Conservation (phyloP, 2,329 filamentous ascomycete genomes). For the Raffaelea ambrosiae region DNA sequence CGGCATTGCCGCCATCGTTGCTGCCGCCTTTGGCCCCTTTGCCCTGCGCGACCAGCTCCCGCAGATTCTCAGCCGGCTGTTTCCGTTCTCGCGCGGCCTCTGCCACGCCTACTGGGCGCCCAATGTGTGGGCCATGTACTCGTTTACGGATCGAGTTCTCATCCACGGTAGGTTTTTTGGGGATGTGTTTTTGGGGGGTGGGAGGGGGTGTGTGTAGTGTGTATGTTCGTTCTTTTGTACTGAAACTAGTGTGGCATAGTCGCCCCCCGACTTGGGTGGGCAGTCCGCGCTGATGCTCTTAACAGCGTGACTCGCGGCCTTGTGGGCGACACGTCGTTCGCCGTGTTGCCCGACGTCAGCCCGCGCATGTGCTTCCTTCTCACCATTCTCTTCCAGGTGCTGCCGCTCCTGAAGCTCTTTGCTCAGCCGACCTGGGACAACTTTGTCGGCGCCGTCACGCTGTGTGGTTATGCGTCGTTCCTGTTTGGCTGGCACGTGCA, state of each 20-base stretch:
- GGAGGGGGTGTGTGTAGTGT: no score
- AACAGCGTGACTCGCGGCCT: conserved; percentile 87
- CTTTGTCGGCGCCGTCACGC: conserved; percentile 81
- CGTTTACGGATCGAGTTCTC: conserved; percentile 74
- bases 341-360: conserved; percentile 79
- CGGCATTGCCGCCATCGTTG: conserved; percentile 64
- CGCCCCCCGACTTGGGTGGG: conserved; percentile 70
- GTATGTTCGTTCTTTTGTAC: no score
- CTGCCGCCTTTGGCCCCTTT: conserved; percentile 83
- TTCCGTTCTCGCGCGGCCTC: conserved; percentile 86
- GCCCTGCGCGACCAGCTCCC: conserved; percentile 70
- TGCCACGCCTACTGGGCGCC: conserved; percentile 99
- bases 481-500: conserved; percentile 98
- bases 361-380: conserved; percentile 72
- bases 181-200: no score
- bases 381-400: conserved; percentile 72
- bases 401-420: conserved; percentile 78
- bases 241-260: conserved; percentile 40
- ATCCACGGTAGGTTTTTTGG: conserved; percentile 57
- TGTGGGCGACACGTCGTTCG: conserved; percentile 89
- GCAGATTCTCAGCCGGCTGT: conserved; percentile 76
- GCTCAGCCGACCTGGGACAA: conserved; percentile 72
- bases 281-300: conserved; percentile 65
- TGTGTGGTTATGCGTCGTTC: conserved; percentile 94
- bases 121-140: conserved; percentile 95